Evolutionary conservation across 2,329 filamentous ascomycete species (phyloP).

Genomic region (Trichoderma aggressivum): DNA sequence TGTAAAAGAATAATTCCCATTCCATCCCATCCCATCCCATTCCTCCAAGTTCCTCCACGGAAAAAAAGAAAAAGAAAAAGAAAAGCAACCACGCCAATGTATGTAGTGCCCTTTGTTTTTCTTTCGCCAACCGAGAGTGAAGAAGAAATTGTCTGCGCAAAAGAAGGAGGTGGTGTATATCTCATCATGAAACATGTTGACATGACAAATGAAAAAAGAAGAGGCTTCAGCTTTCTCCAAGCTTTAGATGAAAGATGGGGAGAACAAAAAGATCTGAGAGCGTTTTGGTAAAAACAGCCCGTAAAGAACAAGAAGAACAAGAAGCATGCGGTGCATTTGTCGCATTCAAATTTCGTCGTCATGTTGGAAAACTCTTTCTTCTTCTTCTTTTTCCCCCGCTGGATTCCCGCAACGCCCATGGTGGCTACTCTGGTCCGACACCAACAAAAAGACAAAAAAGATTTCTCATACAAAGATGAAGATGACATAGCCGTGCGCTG

Average conservation of each 20-base stretch:
- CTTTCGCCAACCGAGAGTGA: background rate
- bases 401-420: constrained; percentile 8
- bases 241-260: background rate
- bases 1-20: background rate
- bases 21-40: background rate
- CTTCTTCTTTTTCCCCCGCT: background rate
- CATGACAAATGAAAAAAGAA: constrained; percentile 8
- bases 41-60: background rate
- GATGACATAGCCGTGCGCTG: background rate
- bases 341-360: constrained; percentile 4
- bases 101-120: background rate
- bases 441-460: background rate
- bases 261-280: background rate
- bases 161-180: constrained; percentile 3
- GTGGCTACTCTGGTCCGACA: background rate
- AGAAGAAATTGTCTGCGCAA: background rate
- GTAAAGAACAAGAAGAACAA: background rate
- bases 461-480: background rate
- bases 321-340: constrained; percentile 3
- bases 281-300: background rate
- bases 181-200: constrained; percentile 11
- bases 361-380: background rate
- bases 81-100: background rate
- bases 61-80: too few species aligned
- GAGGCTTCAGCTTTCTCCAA: background rate